Evolutionary conservation across 495 filamentous ascomycete species (phyloP).

Genomic region (Patellaria atrata): DNA sequence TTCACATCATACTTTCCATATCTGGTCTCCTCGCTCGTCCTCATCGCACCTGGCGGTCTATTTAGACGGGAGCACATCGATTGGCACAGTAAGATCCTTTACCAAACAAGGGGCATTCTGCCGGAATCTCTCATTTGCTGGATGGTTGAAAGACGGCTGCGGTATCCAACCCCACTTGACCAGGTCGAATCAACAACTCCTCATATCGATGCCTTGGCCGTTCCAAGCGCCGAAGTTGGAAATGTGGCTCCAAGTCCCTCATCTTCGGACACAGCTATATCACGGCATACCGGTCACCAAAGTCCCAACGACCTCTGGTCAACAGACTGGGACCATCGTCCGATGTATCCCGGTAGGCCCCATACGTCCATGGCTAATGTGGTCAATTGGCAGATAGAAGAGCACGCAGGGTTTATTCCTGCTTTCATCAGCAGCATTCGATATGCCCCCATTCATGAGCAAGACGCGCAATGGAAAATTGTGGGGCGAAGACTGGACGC

Average conservation of each 20-base stretch:
- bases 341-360: conserved; percentile 25
- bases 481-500: conserved; percentile 38
- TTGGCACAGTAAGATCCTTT: conserved; percentile 44
- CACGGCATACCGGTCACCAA: too few species aligned
- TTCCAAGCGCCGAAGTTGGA: too few species aligned
- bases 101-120: conserved; percentile 37
- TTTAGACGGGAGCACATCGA: conserved; percentile 51
- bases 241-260: too few species aligned
- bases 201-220: too few species aligned
- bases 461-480: conserved; percentile 41
- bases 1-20: conserved; percentile 60
- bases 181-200: too few species aligned
- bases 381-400: conserved; percentile 41
- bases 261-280: too few species aligned
- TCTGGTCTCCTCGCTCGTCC: conserved; percentile 48
- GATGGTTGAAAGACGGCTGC: conserved; percentile 41
- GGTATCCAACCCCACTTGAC: too few species aligned
- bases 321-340: conserved; percentile 28
- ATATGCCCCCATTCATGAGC: conserved; percentile 38
- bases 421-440: conserved; percentile 44
- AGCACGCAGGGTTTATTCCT: conserved; percentile 41
- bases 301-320: too few species aligned
- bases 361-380: conserved; percentile 31
- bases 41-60: conserved; percentile 64
- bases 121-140: conserved; percentile 41